Percentiles rank a stretch among this genome's conserved stretches.
phyloP scores from a whole-genome alignment of 805 yeast genomes.

The Citeromyces matritensis region DNA sequence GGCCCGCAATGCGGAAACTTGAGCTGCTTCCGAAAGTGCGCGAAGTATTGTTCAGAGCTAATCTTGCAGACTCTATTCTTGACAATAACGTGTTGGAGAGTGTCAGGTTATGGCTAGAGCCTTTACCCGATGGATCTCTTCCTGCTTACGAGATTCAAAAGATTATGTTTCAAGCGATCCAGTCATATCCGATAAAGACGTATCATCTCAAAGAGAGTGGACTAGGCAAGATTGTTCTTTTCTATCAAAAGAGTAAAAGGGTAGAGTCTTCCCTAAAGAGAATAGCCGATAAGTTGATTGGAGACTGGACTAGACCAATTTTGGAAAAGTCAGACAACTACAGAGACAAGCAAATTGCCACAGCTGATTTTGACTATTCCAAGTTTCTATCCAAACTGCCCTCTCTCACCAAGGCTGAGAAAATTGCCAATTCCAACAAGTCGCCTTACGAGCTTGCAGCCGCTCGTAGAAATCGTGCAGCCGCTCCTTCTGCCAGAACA shows the following conservation, averaged over 20 bases:
- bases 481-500: slow-evolving; percentile 85
- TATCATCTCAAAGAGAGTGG: slow-evolving; percentile 92
- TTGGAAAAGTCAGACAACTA: slow-evolving; percentile 92
- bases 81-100: slow-evolving; percentile 91
- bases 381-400: slow-evolving; percentile 28
- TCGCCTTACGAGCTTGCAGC: slow-evolving; percentile 81
- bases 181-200: slow-evolving; percentile 81
- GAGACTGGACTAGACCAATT: slow-evolving; percentile 97
- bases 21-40: slow-evolving; percentile 69
- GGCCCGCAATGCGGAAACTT: slow-evolving; percentile 65
- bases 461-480: slow-evolving; percentile 84
- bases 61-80: slow-evolving; percentile 79
- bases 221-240: slow-evolving; percentile 83
- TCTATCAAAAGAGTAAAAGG: slow-evolving; percentile 79
- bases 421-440: slow-evolving; percentile 21
- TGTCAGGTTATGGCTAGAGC: slow-evolving; percentile 94
- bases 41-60: slow-evolving; percentile 62
- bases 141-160: slow-evolving; percentile 97
- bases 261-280: slow-evolving; percentile 82
- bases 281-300: slow-evolving; percentile 79
- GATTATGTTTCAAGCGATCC: slow-evolving; percentile 61
- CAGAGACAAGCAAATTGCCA: slow-evolving; percentile 67
- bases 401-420: slow-evolving; percentile 12
- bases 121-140: slow-evolving; percentile 91
- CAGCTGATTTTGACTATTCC: slow-evolving; percentile 52